phyloP scores from a whole-genome alignment of 192 early-diverging fungal genomes.

The Dissophora globulifera region DNA sequence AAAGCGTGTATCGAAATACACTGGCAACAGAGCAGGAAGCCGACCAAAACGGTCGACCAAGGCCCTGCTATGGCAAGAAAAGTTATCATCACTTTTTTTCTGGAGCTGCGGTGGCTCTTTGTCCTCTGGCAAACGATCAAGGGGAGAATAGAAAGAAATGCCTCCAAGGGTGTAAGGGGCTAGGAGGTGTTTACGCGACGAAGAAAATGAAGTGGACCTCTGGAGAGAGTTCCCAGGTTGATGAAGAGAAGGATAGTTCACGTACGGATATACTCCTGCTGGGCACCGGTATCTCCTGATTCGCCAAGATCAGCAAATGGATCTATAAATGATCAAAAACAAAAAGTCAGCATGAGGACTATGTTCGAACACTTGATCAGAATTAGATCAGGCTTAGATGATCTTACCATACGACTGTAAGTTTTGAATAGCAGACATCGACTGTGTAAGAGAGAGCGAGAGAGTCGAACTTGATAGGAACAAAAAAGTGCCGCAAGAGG shows the following conservation, averaged over 20 bases:
- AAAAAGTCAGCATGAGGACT: too few relatives aligned
- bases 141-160: too few relatives aligned
- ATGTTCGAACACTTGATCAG: not conserved
- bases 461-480: too few relatives aligned
- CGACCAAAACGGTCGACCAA: slow-evolving; percentile 50
- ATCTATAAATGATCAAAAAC: slow-evolving; percentile 17
- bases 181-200: too few relatives aligned
- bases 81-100: slow-evolving; percentile 56
- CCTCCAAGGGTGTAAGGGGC: slow-evolving; percentile 12
- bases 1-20: slow-evolving; percentile 54
- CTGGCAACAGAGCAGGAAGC: slow-evolving; percentile 52
- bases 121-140: too few relatives aligned
- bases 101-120: not conserved
- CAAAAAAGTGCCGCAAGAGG: not conserved
- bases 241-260: not conserved
- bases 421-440: slow-evolving; percentile 55
- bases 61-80: slow-evolving; percentile 52
- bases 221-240: too few relatives aligned
- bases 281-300: slow-evolving; percentile 34
- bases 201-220: too few relatives aligned
- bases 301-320: slow-evolving; percentile 57
- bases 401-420: slow-evolving; percentile 54
- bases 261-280: slow-evolving; percentile 57
- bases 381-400: not conserved
- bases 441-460: too few relatives aligned